A percentile compares a stretch with the other conserved stretches of the same genome.
These are phyloP conservation scores for Lachnellula occidentalis DNA, from an alignment of 2,329 filamentous ascomycete species.

Conservation along the genomic window DNA sequence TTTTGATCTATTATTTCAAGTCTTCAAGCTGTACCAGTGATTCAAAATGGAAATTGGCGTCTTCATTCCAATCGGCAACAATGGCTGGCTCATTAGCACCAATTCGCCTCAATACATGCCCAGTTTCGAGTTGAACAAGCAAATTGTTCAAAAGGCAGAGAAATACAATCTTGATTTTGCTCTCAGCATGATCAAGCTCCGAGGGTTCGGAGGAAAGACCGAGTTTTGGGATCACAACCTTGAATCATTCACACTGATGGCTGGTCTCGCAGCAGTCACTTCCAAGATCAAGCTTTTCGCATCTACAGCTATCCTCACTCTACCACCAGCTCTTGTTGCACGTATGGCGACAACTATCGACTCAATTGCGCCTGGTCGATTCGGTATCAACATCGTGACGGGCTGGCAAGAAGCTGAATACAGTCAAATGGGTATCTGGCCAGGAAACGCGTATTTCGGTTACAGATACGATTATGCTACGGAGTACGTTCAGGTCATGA, in stretches of 20 bases:
- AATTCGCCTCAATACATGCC: slow-evolving; percentile 31
- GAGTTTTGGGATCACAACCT: slow-evolving; percentile 34
- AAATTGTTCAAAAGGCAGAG: slow-evolving; percentile 29
- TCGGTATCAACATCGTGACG: slow-evolving; percentile 33
- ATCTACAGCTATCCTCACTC: slow-evolving; percentile 29
- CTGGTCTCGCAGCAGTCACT: slow-evolving; percentile 31
- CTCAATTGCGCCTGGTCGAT: slow-evolving; percentile 30
- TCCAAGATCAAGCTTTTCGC: slow-evolving; percentile 32
- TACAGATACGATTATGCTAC: slow-evolving; percentile 33
- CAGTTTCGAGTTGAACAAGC: slow-evolving; percentile 30
- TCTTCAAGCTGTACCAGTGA: neutral
- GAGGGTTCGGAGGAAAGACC: slow-evolving; percentile 30
- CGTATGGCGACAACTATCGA: slow-evolving; percentile 32
- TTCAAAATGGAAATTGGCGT: slow-evolving; percentile 18
- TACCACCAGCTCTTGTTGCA: slow-evolving; percentile 30
- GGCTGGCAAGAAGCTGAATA: slow-evolving; percentile 34
- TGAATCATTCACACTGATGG: slow-evolving; percentile 33
- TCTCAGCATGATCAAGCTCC: slow-evolving; percentile 32
- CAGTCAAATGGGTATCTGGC: slow-evolving; percentile 32
- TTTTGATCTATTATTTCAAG: neutral
- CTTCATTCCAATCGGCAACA: slow-evolving; percentile 28
- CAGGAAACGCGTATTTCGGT: slow-evolving; percentile 28
- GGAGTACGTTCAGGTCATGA: slow-evolving; percentile 32
- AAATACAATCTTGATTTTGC: slow-evolving; percentile 30
- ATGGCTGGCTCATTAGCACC: slow-evolving; percentile 32